Conservation (phyloP, 139 green algal species). For the Chlorella sp. region DNA sequence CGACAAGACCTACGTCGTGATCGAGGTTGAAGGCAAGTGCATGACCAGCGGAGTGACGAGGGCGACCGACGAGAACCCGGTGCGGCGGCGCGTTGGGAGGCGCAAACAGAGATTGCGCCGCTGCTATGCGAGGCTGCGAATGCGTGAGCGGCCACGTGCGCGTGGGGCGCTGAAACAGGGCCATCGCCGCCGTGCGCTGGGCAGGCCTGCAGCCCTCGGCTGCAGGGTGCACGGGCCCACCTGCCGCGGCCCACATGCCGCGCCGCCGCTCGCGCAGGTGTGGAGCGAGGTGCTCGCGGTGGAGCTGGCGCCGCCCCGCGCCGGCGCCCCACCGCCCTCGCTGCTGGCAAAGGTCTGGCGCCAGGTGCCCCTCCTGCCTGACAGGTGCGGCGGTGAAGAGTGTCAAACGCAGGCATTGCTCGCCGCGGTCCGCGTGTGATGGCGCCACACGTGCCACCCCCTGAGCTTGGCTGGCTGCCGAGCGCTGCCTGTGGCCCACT, state of each 20-base stretch:
- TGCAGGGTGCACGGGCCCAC: neutral
- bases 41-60: neutral
- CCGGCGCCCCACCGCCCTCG: slow-evolving; percentile 3
- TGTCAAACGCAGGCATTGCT: neutral
- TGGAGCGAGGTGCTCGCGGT: slow-evolving; percentile 19
- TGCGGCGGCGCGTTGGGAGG: neutral
- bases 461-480: neutral
- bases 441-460: neutral
- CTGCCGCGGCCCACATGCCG: neutral
- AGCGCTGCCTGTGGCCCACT: neutral
- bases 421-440: neutral
- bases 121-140: neutral
- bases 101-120: no score
- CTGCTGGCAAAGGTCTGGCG: neutral
- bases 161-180: neutral
- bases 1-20: neutral
- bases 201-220: neutral
- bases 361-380: neutral
- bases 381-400: neutral
- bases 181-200: neutral
- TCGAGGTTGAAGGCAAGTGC: neutral
- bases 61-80: slow-evolving; percentile 3
- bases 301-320: slow-evolving; percentile 9
- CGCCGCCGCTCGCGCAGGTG: neutral
- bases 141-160: neutral